These are phyloP conservation scores for Protea cynaroides DNA, from an alignment of 164 flowering plant species.

Conservation along the genomic window DNA sequence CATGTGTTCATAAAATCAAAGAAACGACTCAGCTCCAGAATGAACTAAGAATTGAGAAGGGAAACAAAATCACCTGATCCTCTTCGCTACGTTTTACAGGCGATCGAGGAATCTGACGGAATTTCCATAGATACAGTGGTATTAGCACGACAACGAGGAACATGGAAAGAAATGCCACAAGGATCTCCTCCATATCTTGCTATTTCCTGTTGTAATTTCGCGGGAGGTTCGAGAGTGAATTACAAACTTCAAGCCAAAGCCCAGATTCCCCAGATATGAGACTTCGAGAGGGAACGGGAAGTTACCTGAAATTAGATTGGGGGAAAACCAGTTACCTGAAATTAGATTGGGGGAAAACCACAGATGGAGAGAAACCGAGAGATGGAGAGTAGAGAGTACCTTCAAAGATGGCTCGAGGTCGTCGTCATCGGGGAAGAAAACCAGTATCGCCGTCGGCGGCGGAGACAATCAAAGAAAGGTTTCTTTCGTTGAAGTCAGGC, in stretches of 20 bases:
- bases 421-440: too few species aligned
- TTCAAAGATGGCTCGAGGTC: too few species aligned
- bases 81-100: constrained; percentile 32
- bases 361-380: too few species aligned
- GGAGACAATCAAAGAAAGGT: too few species aligned
- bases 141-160: constrained; percentile 47
- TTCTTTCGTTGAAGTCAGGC: too few species aligned
- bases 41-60: not conserved
- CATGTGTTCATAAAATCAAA: not conserved
- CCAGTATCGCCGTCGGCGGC: too few species aligned
- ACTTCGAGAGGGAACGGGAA: too few species aligned
- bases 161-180: constrained; percentile 53
- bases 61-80: constrained; percentile 30
- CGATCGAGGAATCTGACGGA: constrained; percentile 43
- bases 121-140: constrained; percentile 78
- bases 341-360: too few species aligned
- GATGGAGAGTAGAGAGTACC: too few species aligned
- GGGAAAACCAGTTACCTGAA: too few species aligned
- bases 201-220: not conserved
- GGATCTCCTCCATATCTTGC: constrained; percentile 60
- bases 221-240: not conserved
- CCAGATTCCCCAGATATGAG: too few species aligned
- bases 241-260: not conserved
- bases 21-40: not conserved
- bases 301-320: too few species aligned